phyloP scores from a whole-genome alignment of 2,329 filamentous ascomycete genomes.

The Ophiosphaerella narmari region DNA sequence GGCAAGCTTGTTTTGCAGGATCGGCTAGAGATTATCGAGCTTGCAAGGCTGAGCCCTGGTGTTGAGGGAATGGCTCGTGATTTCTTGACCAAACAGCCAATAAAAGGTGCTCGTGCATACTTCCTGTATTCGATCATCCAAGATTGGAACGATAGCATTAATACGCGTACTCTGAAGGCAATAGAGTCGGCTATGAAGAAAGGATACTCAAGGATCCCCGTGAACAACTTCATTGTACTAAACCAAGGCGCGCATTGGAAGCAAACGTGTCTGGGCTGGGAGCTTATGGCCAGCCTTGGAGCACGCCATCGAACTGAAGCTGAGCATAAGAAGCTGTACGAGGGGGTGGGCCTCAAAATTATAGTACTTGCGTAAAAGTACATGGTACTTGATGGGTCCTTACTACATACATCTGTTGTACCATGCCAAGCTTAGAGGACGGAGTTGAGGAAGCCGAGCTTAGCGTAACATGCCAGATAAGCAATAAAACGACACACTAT shows the following conservation, averaged over 20 bases:
- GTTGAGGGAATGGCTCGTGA: slow-evolving; percentile 43
- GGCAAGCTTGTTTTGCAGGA: slow-evolving; percentile 31
- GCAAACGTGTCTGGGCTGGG: slow-evolving; percentile 33
- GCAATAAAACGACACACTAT: too few species aligned
- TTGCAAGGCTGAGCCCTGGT: slow-evolving; percentile 24
- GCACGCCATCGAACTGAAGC: slow-evolving; percentile 29
- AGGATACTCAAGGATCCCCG: slow-evolving; percentile 32
- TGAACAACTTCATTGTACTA: slow-evolving; percentile 36
- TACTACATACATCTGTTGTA: background rate
- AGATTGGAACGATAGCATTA: slow-evolving; percentile 32
- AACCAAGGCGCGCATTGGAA: slow-evolving; percentile 28
- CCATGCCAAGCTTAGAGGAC: background rate
- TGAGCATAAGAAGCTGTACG: slow-evolving; percentile 25
- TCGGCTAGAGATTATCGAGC: slow-evolving; percentile 22
- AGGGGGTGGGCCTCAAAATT: slow-evolving; percentile 21
- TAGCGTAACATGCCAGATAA: too few species aligned
- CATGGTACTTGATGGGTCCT: background rate
- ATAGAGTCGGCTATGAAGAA: slow-evolving; percentile 34
- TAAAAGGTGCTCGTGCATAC: slow-evolving; percentile 40
- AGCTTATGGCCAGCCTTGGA: slow-evolving; percentile 28
- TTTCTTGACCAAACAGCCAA: slow-evolving; percentile 35
- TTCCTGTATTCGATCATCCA: slow-evolving; percentile 37
- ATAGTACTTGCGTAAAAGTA: slow-evolving; percentile 13
- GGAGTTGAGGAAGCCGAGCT: too few species aligned
- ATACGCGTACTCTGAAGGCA: slow-evolving; percentile 24